Evolutionary conservation across 1,284 basidiomycete genomes (phyloP).

Genomic region (Rhodofomes roseus): DNA sequence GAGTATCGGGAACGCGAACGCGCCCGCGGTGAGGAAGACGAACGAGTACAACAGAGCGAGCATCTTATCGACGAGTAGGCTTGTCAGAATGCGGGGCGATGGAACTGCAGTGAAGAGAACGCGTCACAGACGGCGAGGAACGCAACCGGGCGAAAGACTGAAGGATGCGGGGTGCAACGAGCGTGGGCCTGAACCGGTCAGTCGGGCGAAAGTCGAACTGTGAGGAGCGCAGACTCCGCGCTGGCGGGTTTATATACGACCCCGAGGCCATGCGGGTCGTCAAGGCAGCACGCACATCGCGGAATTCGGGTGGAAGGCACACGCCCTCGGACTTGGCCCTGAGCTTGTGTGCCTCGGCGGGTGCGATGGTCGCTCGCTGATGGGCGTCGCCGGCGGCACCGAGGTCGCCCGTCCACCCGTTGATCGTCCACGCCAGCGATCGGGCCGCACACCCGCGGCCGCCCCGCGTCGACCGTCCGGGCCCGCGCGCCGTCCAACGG

Average conservation of each 20-base stretch:
- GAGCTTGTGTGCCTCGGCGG: background rate
- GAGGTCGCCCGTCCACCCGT: background rate
- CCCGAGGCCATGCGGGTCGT: background rate
- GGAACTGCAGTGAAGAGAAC: background rate
- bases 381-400: background rate
- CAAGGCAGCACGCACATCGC: background rate
- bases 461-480: background rate
- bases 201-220: background rate
- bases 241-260: background rate
- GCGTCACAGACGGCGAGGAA: constrained; percentile 1
- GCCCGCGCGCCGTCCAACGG: background rate
- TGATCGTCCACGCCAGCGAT: background rate
- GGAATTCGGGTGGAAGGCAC: background rate
- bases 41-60: background rate
- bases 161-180: background rate
- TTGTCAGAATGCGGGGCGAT: background rate
- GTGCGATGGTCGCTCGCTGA: background rate
- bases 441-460: background rate
- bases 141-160: background rate
- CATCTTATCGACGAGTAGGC: no score
- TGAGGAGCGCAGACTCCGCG: background rate
- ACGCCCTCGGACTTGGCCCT: no score
- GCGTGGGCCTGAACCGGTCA: constrained; percentile 1
- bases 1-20: constrained; percentile 5
- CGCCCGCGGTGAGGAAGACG: background rate